A percentile compares a stretch with the other conserved stretches of the same genome.
phyloP scores from a whole-genome alignment of 2,329 filamentous ascomycete genomes.

The Penicillium sp. region DNA sequence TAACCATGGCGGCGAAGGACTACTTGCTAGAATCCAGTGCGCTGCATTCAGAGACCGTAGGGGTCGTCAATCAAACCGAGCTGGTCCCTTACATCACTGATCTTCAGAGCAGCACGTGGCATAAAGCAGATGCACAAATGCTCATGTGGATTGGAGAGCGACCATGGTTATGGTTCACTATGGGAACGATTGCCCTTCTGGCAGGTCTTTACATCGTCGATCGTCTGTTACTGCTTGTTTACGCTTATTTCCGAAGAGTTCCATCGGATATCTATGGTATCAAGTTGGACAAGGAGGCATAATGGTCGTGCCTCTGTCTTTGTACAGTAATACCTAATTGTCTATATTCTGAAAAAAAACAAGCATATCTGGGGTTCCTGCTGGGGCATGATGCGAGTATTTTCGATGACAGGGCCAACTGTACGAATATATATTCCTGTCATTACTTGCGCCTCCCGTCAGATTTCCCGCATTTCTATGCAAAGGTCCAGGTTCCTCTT shows the following conservation, averaged over 20 bases:
- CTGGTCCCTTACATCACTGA: constrained; percentile 12
- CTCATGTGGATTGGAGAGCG: constrained; percentile 16
- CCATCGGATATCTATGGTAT: not conserved
- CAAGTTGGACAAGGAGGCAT: not conserved
- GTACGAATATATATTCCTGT: too few species aligned
- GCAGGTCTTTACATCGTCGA: constrained; percentile 5
- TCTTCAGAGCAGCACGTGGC: constrained; percentile 11
- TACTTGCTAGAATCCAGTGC: constrained; percentile 9
- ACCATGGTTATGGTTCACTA: constrained; percentile 13
- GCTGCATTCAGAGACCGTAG: not conserved
- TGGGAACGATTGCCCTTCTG: constrained; percentile 6
- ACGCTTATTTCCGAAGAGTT: not conserved
- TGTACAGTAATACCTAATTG: not conserved
- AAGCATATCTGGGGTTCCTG: too few species aligned
- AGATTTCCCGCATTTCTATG: too few species aligned
- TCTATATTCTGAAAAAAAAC: not conserved
- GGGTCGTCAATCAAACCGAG: not conserved
- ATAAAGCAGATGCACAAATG: constrained; percentile 6
- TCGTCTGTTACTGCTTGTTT: not conserved
- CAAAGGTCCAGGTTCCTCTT: too few species aligned
- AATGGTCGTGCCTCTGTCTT: not conserved
- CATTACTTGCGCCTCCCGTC: too few species aligned
- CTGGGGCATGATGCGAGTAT: too few species aligned
- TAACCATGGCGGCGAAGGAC: constrained; percentile 14
- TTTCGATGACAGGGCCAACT: too few species aligned